phyloP scores from a whole-genome alignment of 176 grass and related monocot species.

The Guadua angustifolia region DNA sequence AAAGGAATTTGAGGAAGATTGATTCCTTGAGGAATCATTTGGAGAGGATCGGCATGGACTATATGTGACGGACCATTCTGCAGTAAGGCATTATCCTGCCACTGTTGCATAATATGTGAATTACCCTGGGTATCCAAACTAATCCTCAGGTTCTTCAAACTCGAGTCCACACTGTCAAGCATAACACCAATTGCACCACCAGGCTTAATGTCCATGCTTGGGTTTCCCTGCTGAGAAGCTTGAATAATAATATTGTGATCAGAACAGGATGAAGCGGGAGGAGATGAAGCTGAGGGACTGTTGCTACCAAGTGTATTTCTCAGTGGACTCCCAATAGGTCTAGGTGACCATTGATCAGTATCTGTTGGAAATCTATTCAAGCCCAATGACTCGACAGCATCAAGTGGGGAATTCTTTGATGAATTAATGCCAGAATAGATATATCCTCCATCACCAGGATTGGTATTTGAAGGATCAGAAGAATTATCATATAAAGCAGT shows the following conservation, averaged over 20 bases:
- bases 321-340: slow-evolving; percentile 23
- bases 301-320: slow-evolving; percentile 38
- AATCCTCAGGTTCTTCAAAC: slow-evolving; percentile 55
- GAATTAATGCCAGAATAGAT: slow-evolving; percentile 40
- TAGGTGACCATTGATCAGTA: slow-evolving; percentile 34
- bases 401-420: slow-evolving; percentile 47
- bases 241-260: slow-evolving; percentile 27
- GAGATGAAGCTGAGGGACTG: slow-evolving; percentile 13
- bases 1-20: slow-evolving; percentile 48
- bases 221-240: slow-evolving; percentile 46
- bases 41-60: slow-evolving; percentile 35
- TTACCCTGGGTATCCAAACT: slow-evolving; percentile 36
- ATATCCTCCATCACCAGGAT: slow-evolving; percentile 41
- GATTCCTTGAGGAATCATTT: slow-evolving; percentile 50
- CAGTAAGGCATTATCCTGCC: slow-evolving; percentile 42
- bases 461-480: slow-evolving; percentile 53
- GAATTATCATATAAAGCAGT: slow-evolving; percentile 57
- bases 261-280: slow-evolving; percentile 46
- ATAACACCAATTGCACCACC: slow-evolving; percentile 24
- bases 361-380: slow-evolving; percentile 35
- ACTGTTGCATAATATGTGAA: slow-evolving; percentile 37
- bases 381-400: slow-evolving; percentile 37
- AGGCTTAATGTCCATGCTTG: slow-evolving; percentile 1
- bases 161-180: slow-evolving; percentile 51
- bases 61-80: slow-evolving; percentile 30